Evolutionary conservation across 345 rosid species (phyloP).

Genomic region (Rhodomyrtus tomentosa): DNA sequence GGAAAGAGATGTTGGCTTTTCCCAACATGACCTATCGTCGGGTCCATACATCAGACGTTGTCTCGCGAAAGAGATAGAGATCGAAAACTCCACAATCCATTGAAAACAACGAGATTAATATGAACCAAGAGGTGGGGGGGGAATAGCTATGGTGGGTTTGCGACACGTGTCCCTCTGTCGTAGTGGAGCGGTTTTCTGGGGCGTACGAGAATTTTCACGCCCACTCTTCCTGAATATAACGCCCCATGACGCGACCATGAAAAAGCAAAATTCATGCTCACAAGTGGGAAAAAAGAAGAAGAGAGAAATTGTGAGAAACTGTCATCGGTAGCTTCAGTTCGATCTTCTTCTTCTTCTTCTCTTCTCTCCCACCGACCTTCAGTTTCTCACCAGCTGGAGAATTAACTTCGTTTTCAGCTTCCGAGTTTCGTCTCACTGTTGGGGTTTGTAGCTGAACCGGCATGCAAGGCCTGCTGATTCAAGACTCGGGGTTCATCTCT

Average conservation of each 20-base stretch:
- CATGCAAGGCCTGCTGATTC: neutral
- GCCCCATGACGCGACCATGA: conserved; percentile 1
- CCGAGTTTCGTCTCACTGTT: neutral
- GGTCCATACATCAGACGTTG: neutral
- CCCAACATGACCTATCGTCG: neutral
- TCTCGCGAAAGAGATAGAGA: neutral
- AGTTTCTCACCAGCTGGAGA: neutral
- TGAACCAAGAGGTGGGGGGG: neutral
- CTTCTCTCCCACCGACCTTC: neutral
- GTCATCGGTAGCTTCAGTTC: neutral
- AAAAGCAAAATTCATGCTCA: neutral
- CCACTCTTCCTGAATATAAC: conserved; percentile 29
- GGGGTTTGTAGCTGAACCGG: neutral
- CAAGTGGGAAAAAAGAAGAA: neutral
- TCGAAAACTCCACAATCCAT: neutral
- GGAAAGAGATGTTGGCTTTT: neutral
- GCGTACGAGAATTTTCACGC: conserved; percentile 8
- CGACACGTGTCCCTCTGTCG: conserved; percentile 4
- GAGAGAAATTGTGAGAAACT: neutral
- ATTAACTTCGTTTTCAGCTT: neutral
- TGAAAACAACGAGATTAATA: neutral
- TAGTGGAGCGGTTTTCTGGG: conserved; percentile 29
- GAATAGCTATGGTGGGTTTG: neutral
- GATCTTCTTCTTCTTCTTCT: neutral
- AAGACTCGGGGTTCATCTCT: neutral